Evolutionary conservation across 495 filamentous ascomycete genomes (phyloP).

Genomic region (Neurospora sp.): DNA sequence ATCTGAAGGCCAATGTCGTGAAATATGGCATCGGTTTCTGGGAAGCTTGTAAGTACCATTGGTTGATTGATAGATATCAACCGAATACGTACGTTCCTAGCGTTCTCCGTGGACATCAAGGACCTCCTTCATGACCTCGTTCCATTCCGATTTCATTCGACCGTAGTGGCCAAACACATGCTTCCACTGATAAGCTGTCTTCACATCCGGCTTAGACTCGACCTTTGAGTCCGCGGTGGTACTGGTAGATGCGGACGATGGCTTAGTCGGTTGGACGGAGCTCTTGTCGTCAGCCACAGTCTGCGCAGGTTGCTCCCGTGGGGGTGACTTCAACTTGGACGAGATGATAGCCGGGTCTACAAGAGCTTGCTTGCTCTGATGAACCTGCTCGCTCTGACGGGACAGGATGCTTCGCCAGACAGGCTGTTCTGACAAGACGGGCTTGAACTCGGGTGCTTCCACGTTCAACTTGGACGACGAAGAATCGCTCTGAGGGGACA

Average conservation of each 20-base stretch:
- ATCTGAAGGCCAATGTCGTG: background rate
- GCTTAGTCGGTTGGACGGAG: background rate
- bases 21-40: background rate
- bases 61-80: background rate
- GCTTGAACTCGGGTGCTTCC: no score
- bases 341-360: constrained; percentile 76
- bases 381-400: background rate
- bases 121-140: background rate
- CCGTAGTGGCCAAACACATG: background rate
- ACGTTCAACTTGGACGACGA: no score
- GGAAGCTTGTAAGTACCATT: background rate
- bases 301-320: constrained; percentile 33
- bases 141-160: background rate
- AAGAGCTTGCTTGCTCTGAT: constrained; percentile 36
- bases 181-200: background rate
- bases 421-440: no score
- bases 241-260: constrained; percentile 9
- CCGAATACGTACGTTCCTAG: background rate
- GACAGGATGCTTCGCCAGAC: no score
- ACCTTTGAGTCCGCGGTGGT: constrained; percentile 9
- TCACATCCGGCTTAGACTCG: constrained; percentile 3
- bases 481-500: no score
- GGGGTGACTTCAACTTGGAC: constrained; percentile 47
- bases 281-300: constrained; percentile 30
- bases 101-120: background rate